Evolutionary conservation across 192 early-diverging fungal genomes (phyloP).

Genomic region (Backusella parvicylindrica): DNA sequence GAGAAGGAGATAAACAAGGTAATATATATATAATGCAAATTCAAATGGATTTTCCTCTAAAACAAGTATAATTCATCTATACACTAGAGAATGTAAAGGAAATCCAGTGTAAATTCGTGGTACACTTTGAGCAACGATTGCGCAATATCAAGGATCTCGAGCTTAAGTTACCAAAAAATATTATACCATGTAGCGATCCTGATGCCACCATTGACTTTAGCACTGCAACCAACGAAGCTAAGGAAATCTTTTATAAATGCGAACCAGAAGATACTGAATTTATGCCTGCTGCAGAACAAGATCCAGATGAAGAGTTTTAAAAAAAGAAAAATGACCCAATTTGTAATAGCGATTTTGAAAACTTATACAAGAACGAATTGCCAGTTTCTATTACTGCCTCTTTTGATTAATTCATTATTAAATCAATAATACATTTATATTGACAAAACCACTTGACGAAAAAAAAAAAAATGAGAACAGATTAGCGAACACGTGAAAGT

Average conservation of each 20-base stretch:
- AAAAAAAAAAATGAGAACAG: no score
- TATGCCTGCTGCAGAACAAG: constrained; percentile 36
- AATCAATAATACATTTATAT: no score
- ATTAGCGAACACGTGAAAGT: no score
- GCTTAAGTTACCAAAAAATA: constrained; percentile 40
- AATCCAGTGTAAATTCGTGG: constrained; percentile 30
- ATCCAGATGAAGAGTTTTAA: constrained; percentile 19
- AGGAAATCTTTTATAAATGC: constrained; percentile 35
- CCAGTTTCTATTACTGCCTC: no score
- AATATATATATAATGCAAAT: constrained; percentile 8
- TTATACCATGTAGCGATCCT: constrained; percentile 43
- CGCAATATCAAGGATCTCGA: constrained; percentile 19
- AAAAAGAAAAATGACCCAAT: no score
- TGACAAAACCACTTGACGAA: no score
- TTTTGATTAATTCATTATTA: no score
- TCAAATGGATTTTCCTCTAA: no score
- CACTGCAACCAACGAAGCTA: constrained; percentile 42
- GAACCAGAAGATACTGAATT: constrained; percentile 39
- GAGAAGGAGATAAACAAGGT: constrained; percentile 17
- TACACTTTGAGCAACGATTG: constrained; percentile 45
- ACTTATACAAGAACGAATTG: no score
- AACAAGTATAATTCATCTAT: no score
- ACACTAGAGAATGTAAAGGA: background rate
- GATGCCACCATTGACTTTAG: constrained; percentile 43
- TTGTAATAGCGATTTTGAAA: no score